Conservation (phyloP, 805 yeast species). For the Wickerhamiella sorbophila region DNA sequence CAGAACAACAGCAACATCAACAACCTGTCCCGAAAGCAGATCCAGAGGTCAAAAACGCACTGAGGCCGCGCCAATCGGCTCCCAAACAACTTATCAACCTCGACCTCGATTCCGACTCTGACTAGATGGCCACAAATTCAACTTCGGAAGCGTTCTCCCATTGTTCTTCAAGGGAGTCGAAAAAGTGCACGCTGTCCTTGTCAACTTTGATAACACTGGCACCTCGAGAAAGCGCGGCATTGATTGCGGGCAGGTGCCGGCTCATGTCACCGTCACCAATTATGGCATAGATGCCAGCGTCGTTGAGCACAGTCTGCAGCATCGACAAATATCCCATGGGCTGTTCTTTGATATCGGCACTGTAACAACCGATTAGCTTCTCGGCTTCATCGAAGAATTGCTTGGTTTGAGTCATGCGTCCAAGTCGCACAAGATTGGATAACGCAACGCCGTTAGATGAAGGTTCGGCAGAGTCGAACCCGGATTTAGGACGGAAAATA, state of each 20-base stretch:
- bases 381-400: slow-evolving; percentile 4
- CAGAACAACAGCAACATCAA: not conserved
- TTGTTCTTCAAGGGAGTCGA: not conserved
- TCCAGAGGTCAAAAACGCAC: not conserved
- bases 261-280: not conserved
- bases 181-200: not conserved
- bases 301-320: not conserved
- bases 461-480: slow-evolving; percentile 28
- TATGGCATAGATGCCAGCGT: not conserved
- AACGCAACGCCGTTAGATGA: slow-evolving; percentile 26
- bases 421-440: slow-evolving; percentile 22
- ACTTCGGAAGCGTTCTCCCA: not conserved
- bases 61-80: slow-evolving; percentile 5
- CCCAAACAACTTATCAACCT: not conserved
- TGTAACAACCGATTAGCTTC: slow-evolving; percentile 9
- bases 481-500: slow-evolving; percentile 25
- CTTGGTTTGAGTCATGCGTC: slow-evolving; percentile 10
- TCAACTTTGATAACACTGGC: slow-evolving; percentile 1
- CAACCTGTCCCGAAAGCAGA: not conserved
- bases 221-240: not conserved
- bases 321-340: slow-evolving; percentile 9
- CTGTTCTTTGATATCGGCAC: slow-evolving; percentile 12
- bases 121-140: slow-evolving; percentile 8
- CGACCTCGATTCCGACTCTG: slow-evolving; percentile 26
- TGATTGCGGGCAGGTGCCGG: not conserved